Conservation (phyloP, 1,284 basidiomycete genomes). For the Blastosporella zonata region DNA sequence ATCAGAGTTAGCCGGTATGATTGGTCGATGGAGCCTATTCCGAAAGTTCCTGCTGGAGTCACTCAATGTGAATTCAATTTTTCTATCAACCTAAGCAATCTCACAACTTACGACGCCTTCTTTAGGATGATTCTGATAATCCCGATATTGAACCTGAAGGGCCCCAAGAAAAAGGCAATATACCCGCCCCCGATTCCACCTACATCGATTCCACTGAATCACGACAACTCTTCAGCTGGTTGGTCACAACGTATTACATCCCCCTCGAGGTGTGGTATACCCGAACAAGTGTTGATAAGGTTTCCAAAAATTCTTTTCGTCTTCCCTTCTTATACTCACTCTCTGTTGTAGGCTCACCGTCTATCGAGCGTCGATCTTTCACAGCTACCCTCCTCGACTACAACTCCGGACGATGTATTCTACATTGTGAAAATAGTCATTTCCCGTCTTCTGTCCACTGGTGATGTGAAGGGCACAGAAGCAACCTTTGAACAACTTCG, state of each 20-base stretch:
- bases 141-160: neutral
- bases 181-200: conserved; percentile 10
- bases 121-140: conserved; percentile 17
- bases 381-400: conserved; percentile 59
- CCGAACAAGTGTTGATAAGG: conserved; percentile 87
- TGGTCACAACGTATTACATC: conserved; percentile 76
- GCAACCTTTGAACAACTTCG: conserved; percentile 61
- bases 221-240: conserved; percentile 61
- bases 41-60: conserved; percentile 81
- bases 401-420: conserved; percentile 90
- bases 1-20: conserved; percentile 86
- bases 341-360: conserved; percentile 59
- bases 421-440: conserved; percentile 88
- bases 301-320: conserved; percentile 24
- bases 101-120: neutral
- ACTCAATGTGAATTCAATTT: conserved; percentile 44
- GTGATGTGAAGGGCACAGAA: conserved; percentile 58
- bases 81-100: neutral
- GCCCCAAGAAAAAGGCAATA: conserved; percentile 15
- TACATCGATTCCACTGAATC: conserved; percentile 52
- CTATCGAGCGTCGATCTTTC: conserved; percentile 67
- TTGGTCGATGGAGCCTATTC: conserved; percentile 90
- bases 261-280: conserved; percentile 94
- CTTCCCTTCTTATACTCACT: conserved; percentile 5
- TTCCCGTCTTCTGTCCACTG: conserved; percentile 71